Conservation (phyloP, 2,329 filamentous ascomycete genomes). For the Penicillium sclerotigenum region DNA sequence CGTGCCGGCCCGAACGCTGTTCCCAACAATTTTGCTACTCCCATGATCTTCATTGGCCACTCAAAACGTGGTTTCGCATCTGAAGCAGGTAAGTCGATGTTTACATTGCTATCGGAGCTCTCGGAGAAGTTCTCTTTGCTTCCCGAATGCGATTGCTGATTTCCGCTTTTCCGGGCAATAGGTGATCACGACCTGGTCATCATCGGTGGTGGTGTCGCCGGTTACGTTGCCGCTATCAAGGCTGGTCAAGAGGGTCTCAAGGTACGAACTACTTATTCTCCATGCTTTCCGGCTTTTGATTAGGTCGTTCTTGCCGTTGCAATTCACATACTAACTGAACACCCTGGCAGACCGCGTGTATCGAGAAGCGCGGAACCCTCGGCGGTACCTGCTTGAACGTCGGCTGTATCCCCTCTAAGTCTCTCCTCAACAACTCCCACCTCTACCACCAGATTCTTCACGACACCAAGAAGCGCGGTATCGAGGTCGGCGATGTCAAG, state of each 20-base stretch:
- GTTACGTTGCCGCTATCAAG: constrained; percentile 99
- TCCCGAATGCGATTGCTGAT: constrained; percentile 23
- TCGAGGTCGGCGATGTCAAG: constrained; percentile 95
- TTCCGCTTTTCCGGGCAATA: constrained; percentile 37
- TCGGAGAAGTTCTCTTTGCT: constrained; percentile 14
- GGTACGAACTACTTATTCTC: constrained; percentile 53
- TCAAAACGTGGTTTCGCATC: constrained; percentile 57
- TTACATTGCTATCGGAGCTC: neutral
- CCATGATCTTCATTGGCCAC: constrained; percentile 45
- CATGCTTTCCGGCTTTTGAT: neutral
- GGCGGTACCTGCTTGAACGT: constrained; percentile 98
- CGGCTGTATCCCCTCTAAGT: constrained; percentile 98
- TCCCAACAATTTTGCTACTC: constrained; percentile 37
- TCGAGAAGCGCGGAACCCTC: constrained; percentile 94
- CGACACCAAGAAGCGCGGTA: constrained; percentile 95
- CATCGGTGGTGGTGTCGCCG: constrained; percentile 95
- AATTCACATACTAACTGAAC: constrained; percentile 13
- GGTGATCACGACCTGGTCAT: constrained; percentile 96
- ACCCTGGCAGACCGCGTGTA: constrained; percentile 73
- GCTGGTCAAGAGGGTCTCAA: constrained; percentile 96
- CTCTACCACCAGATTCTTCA: constrained; percentile 96
- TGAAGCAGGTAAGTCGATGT: constrained; percentile 42
- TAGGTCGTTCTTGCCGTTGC: neutral
- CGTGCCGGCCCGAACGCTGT: constrained; percentile 35
- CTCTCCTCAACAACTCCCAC: constrained; percentile 98